These are phyloP conservation scores for Lichtheimia ramosa DNA, from an alignment of 371 early-diverging fungal genomes.

Conservation along the genomic window DNA sequence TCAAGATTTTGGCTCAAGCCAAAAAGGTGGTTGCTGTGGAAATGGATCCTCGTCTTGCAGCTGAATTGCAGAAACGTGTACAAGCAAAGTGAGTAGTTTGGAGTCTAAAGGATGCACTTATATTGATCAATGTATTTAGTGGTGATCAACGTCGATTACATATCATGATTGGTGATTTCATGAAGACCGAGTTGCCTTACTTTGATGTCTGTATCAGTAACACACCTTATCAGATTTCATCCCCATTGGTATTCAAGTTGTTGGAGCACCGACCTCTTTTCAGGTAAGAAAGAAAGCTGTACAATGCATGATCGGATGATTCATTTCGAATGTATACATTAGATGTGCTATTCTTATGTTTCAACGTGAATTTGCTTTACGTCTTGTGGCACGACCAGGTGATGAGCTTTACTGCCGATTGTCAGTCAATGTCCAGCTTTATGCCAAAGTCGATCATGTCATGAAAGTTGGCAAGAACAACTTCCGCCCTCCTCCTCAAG, in stretches of 20 bases:
- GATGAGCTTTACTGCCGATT: constrained; percentile 94
- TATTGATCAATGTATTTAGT: constrained; percentile 32
- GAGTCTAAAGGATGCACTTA: background rate
- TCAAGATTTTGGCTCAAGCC: constrained; percentile 92
- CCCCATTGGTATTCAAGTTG: constrained; percentile 97
- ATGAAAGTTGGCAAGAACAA: constrained; percentile 98
- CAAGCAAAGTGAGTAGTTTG: constrained; percentile 78
- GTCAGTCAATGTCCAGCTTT: constrained; percentile 96
- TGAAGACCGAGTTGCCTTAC: constrained; percentile 96
- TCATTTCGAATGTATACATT: background rate
- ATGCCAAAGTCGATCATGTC: constrained; percentile 95
- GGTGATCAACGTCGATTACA: constrained; percentile 88
- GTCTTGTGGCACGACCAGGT: constrained; percentile 96
- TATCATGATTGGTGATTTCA: constrained; percentile 97
- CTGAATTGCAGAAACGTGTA: constrained; percentile 97
- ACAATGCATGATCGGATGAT: background rate
- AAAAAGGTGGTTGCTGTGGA: constrained; percentile 97
- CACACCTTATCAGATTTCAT: constrained; percentile 99
- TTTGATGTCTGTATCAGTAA: constrained; percentile 99
- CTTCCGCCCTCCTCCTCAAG: constrained; percentile 99
- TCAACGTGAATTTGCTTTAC: constrained; percentile 99
- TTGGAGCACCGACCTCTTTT: constrained; percentile 92
- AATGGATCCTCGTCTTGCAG: constrained; percentile 97
- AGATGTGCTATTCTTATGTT: constrained; percentile 97
- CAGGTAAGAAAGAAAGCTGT: constrained; percentile 44